A percentile compares a stretch with the other conserved stretches of the same genome.
Evolutionary conservation across 768 basidiomycete genomes (phyloP).

Genomic region (Amylocystis lapponica): DNA sequence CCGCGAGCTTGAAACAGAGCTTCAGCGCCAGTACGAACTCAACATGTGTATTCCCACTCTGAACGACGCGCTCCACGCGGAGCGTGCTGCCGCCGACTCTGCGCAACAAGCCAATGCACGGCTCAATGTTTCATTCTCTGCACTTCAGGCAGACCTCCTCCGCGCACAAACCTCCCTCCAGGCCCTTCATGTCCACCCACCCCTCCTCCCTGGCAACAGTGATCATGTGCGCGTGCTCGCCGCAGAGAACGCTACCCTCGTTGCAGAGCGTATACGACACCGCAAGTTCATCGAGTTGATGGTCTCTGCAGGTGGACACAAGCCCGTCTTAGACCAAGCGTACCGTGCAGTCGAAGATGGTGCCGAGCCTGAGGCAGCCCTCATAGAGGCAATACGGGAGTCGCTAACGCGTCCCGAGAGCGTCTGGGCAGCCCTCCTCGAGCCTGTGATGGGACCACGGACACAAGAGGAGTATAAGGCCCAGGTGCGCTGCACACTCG

Average conservation of each 20-base stretch:
- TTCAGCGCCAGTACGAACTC: background rate
- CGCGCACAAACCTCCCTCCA: constrained; percentile 7
- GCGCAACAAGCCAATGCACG: constrained; percentile 2
- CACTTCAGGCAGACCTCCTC: constrained; percentile 7
- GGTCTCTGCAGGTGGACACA: constrained; percentile 8
- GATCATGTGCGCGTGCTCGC: constrained; percentile 2
- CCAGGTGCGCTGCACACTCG: constrained; percentile 21
- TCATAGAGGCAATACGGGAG: constrained; percentile 15
- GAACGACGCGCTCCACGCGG: constrained; percentile 4
- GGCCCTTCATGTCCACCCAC: background rate
- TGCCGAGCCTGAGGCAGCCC: constrained; percentile 14
- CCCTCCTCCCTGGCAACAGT: background rate
- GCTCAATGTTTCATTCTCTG: constrained; percentile 2
- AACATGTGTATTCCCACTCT: constrained; percentile 2
- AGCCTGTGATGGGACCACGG: constrained; percentile 18
- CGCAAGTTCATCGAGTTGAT: constrained; percentile 12
- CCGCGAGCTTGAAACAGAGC: constrained; percentile 10
- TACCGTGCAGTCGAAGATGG: constrained; percentile 7
- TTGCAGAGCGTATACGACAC: constrained; percentile 10
- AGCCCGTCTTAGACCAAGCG: constrained; percentile 12
- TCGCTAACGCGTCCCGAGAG: constrained; percentile 10
- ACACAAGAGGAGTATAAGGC: constrained; percentile 19
- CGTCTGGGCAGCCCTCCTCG: constrained; percentile 16
- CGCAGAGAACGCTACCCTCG: constrained; percentile 10
- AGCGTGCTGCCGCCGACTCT: constrained; percentile 7